Conservation (phyloP, 352 stramenopile genomes). For the Peronospora farinosa region DNA sequence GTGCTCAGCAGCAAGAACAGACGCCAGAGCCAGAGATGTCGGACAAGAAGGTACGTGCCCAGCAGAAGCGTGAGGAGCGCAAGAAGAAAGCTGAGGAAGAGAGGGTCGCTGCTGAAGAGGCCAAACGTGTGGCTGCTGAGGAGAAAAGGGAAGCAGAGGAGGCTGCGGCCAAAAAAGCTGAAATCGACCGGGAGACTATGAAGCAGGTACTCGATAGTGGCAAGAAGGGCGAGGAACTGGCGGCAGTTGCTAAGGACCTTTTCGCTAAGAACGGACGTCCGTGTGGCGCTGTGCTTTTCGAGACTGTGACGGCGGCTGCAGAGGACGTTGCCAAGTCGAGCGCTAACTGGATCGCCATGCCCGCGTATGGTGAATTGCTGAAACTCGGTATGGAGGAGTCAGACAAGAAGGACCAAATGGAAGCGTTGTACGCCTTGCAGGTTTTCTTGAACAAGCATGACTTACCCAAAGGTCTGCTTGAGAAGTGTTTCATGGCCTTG, state of each 20-base stretch:
- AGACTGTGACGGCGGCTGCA: constrained; percentile 41
- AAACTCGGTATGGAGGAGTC: constrained; percentile 44
- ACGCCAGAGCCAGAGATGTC: constrained; percentile 15
- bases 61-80: constrained; percentile 67
- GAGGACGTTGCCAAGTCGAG: constrained; percentile 68
- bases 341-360: constrained; percentile 71
- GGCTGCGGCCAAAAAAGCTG: constrained; percentile 40
- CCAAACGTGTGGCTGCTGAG: constrained; percentile 52
- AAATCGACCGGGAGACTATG: constrained; percentile 49
- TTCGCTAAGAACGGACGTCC: constrained; percentile 43
- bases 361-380: constrained; percentile 57
- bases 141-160: constrained; percentile 54
- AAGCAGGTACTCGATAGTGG: constrained; percentile 51
- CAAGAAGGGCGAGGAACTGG: constrained; percentile 64
- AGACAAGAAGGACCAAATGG: constrained; percentile 57
- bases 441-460: constrained; percentile 66
- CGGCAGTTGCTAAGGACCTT: constrained; percentile 40
- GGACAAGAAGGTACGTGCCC: constrained; percentile 52
- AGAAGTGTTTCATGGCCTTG: constrained; percentile 83
- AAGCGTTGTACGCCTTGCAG: constrained; percentile 72
- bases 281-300: constrained; percentile 46
- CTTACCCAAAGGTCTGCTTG: constrained; percentile 71
- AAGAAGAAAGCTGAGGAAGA: constrained; percentile 83
- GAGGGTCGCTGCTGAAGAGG: constrained; percentile 49
- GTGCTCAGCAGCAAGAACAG: constrained; percentile 23